Base-by-base conservation (phyloP, 805 yeast genomes). In the Nakazawaea ambrosiae region DNA sequence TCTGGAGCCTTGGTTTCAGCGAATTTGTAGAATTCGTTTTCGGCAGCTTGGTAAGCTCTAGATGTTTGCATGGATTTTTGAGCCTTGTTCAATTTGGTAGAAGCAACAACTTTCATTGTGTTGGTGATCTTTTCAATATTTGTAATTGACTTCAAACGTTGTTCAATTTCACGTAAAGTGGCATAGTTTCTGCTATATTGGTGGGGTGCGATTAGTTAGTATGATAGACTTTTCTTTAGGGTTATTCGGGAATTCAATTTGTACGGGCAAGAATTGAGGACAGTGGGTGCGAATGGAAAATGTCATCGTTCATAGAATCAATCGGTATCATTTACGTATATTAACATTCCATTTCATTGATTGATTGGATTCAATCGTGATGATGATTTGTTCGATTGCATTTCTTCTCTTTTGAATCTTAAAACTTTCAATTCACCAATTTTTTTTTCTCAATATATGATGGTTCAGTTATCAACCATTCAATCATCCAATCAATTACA, bases 71-170 rank as follows among this genome's bases (percentile, higher is more conserved):
- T 90, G 45, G 97, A 95, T 65, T 81, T 84, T 68, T 88, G 96
- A 45, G 98, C 98, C 69, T 85, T 88, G 61, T 78, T 73, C 63
- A 92, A 78, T 70, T 96, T 83, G 53, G 98, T 92, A 29, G 97
- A 90, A 29, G 98, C 98, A 57, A 92, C 98, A 68, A 92, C 82
- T 75, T 89, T 92, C 97, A 92, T 92, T 66, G 98, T 92, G 71
- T 92, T 92, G 70, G 98, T 92, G 71, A 92, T 92, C 75, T 92
- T 92, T 72, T 92, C 97, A 65, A 92, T 90, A 77, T 92, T 92
- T 75, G 90, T 92, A 65, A 92, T 92, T 49, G 97, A 87, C 74
- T 92, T 92, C 61, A 92, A 79, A 74, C 98, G 94, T 66, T 77
- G 83, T 74, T 92, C 98, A 59, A 92, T 94, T 69, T 92, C 98